A percentile compares a stretch with the other conserved stretches of the same genome.
Conservation (phyloP, 2,329 filamentous ascomycete species). For the Pseudogymnoascus sp. region DNA sequence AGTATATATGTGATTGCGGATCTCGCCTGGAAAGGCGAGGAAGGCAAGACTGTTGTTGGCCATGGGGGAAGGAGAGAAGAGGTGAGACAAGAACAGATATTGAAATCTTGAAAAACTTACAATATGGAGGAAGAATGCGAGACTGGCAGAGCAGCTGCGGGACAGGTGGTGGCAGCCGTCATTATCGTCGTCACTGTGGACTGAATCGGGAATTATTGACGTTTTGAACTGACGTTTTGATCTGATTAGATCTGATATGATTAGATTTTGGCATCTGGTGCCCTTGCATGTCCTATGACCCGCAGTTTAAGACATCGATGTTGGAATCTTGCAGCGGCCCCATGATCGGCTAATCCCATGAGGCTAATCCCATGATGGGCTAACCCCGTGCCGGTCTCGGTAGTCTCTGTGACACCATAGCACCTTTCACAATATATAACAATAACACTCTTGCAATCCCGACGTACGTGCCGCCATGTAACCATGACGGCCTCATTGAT, state of each 20-base stretch:
- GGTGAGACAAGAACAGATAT: not conserved
- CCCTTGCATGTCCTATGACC: not conserved
- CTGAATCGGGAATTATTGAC: not conserved
- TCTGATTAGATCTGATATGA: not conserved
- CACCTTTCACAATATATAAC: not conserved
- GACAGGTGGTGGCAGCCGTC: not conserved
- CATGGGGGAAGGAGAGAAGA: not conserved
- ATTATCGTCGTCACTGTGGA: constrained; percentile 5
- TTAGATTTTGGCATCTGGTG: not conserved
- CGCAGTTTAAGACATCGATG: not conserved
- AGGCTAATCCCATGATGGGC: not conserved
- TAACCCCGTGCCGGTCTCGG: not conserved
- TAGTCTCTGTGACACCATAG: not conserved
- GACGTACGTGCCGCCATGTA: not conserved
- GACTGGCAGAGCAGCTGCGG: not conserved
- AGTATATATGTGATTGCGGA: constrained; percentile 51
- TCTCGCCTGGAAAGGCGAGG: constrained; percentile 46
- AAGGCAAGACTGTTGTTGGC: constrained; percentile 15
- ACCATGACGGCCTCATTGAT: constrained; percentile 29
- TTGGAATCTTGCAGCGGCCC: not conserved
- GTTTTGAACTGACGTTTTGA: not conserved
- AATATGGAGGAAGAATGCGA: not conserved
- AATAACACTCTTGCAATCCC: not conserved
- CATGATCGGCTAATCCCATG: not conserved
- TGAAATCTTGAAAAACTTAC: not conserved